These are phyloP conservation scores for Actinomucor elegans DNA, from an alignment of 371 early-diverging fungal species.

Conservation along the genomic window DNA sequence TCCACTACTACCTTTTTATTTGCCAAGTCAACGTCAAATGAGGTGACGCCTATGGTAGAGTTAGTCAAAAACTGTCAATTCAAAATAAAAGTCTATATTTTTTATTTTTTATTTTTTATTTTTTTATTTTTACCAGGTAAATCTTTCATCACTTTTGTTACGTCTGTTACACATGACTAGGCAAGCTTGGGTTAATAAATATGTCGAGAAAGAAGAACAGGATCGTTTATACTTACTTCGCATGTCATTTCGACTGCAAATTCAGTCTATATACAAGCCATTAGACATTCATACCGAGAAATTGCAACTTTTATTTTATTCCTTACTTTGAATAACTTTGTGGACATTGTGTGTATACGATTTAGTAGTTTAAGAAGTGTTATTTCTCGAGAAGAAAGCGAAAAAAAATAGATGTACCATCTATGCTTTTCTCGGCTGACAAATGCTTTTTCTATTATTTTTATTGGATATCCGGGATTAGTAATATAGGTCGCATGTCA, in stretches of 20 bases:
- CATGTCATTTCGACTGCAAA: slow-evolving; percentile 87
- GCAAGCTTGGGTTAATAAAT: background rate
- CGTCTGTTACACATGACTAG: slow-evolving; percentile 65
- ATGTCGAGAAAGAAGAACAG: background rate
- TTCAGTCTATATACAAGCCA: slow-evolving; percentile 53
- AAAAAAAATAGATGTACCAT: background rate
- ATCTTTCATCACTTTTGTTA: slow-evolving; percentile 54
- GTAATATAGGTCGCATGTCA: no score
- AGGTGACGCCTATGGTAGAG: slow-evolving; percentile 40
- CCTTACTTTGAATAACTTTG: slow-evolving; percentile 24
- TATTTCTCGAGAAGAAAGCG: background rate
- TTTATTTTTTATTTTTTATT: background rate
- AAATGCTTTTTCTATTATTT: no score
- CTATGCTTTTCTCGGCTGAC: background rate
- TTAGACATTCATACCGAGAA: background rate
- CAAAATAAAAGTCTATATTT: background rate
- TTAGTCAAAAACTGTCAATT: background rate
- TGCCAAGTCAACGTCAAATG: slow-evolving; percentile 57
- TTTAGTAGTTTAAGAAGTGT: background rate
- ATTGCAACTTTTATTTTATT: background rate
- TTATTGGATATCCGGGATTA: no score
- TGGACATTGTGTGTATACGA: slow-evolving; percentile 6
- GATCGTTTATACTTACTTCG: slow-evolving; percentile 23
- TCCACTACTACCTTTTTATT: slow-evolving; percentile 64
- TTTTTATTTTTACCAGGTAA: slow-evolving; percentile 43